Evolutionary conservation across 768 basidiomycete species (phyloP), one percentile per base, ranked within the genome.

Genomic region (Pleurotus cornucopiae): DNA sequence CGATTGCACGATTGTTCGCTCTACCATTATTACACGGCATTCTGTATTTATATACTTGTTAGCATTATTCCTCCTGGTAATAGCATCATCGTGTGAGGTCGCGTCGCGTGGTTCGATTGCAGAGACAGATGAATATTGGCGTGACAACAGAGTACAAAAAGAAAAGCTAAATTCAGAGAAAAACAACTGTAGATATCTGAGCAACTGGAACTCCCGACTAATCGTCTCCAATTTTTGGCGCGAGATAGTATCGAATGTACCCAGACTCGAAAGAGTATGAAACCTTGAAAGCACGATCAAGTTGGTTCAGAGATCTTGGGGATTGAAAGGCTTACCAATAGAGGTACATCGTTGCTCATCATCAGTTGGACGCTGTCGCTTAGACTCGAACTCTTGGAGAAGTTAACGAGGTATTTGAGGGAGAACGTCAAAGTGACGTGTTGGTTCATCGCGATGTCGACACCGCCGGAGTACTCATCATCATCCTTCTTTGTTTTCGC

Each of bases 321-420:
- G 30, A 26, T 49, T 37, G 58, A 39, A 45, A 54, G 3, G 65
- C 63, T 55, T 44, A 73, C 66, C 54, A 71, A 58, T 21, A 67
- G 57, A 13, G 94, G 94, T 0, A 96, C 93, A 34, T 96, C 94
- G 67, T 90, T 92, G 71, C 86, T 90, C 86, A 97, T 86, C 81
- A 88, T 88, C 20, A 97, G 80, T 66, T 85, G 82, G 37, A 95
- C 94, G 23, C 76, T 81, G 60, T 75, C 77, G 12, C 84, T 81
- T 39, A 99, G 74, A 26, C 85, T 78, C 1, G 89, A 75, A 60
- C 89, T 91, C 80, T 97, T 98, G 52, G 93, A 84, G 66, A 99
- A 98, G 75, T 97, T 98, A 70, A 91, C 87, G 25, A 98, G 86
- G 72, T 98, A 99, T 71, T 98, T 98, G 63, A 98, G 77, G 30